These are phyloP conservation scores for Sanghuangporus sanghuang DNA, from an alignment of 1,284 basidiomycete species.

Conservation along the genomic window DNA sequence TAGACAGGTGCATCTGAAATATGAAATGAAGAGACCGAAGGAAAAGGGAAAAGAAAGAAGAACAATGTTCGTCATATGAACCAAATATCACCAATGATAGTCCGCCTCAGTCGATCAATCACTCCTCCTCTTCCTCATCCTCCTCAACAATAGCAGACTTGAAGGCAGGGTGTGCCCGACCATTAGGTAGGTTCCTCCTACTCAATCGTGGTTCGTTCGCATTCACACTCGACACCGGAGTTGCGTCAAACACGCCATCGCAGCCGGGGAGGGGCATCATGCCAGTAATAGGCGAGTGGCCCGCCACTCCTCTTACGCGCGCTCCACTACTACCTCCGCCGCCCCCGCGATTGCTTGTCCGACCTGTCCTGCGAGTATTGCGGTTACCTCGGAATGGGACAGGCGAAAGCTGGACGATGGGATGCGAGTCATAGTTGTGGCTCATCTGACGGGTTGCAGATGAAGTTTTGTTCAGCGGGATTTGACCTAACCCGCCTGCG, in stretches of 20 bases:
- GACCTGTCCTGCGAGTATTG: constrained; percentile 9
- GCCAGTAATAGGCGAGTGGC: constrained; percentile 53
- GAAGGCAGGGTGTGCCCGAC: constrained; percentile 58
- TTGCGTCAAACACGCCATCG: constrained; percentile 42
- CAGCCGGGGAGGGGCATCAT: constrained; percentile 46
- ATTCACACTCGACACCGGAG: constrained; percentile 14
- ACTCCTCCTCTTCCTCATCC: constrained; percentile 60
- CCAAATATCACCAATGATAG: not conserved
- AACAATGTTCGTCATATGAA: not conserved
- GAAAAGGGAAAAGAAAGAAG: not conserved
- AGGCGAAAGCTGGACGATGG: constrained; percentile 27
- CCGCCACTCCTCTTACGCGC: constrained; percentile 32
- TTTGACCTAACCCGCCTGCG: constrained; percentile 72
- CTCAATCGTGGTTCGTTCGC: constrained; percentile 37
- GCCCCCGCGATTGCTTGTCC: not conserved
- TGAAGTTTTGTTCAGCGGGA: constrained; percentile 35
- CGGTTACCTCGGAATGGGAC: constrained; percentile 17
- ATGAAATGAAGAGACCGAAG: not conserved
- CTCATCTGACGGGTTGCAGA: constrained; percentile 3
- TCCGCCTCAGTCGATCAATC: not conserved
- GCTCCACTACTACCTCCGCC: not conserved
- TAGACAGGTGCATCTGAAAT: not conserved
- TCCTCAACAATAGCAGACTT: constrained; percentile 66
- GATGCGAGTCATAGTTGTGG: constrained; percentile 21
- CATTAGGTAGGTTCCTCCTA: constrained; percentile 59